phyloP scores from a whole-genome alignment of 1,139 yeast species.

The Suhomyces kunorum region DNA sequence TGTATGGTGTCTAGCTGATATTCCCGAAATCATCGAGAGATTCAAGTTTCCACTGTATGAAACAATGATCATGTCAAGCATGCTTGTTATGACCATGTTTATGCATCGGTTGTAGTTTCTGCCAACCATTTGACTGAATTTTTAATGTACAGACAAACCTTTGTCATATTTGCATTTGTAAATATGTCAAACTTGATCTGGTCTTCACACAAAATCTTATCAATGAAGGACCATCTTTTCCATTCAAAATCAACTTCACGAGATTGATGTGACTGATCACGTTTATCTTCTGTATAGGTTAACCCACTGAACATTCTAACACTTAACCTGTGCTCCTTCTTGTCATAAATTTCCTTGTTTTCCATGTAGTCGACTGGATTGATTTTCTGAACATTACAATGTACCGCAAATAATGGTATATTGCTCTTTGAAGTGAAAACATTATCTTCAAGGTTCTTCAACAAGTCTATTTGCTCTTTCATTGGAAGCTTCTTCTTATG shows the following conservation, averaged over 20 bases:
- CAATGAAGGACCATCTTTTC: conserved; percentile 36
- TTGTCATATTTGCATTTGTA: conserved; percentile 22
- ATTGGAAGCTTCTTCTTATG: conserved; percentile 13
- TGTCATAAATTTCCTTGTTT: conserved; percentile 29
- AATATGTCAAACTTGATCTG: conserved; percentile 31
- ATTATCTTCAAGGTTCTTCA: conserved; percentile 21
- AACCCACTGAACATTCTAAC: conserved; percentile 34
- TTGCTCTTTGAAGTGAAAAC: conserved; percentile 20
- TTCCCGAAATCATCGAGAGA: not conserved
- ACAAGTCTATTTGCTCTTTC: conserved; percentile 24
- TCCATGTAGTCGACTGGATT: conserved; percentile 33
- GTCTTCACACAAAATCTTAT: conserved; percentile 31
- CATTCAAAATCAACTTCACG: conserved; percentile 34
- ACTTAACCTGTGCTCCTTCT: conserved; percentile 25
- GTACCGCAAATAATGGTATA: conserved; percentile 32
- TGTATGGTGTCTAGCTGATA: not conserved
- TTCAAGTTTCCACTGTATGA: not conserved
- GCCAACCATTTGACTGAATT: conserved; percentile 34
- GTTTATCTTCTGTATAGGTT: conserved; percentile 10
- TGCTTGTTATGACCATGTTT: not conserved
- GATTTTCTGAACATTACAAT: conserved; percentile 40
- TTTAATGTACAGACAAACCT: conserved; percentile 29
- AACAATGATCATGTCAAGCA: not conserved
- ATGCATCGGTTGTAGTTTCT: conserved; percentile 4
- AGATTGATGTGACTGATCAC: not conserved